Evolutionary conservation across 805 yeast genomes (phyloP), one percentile per base, ranked within the genome.

Genomic region (Kuraishia cidri): DNA sequence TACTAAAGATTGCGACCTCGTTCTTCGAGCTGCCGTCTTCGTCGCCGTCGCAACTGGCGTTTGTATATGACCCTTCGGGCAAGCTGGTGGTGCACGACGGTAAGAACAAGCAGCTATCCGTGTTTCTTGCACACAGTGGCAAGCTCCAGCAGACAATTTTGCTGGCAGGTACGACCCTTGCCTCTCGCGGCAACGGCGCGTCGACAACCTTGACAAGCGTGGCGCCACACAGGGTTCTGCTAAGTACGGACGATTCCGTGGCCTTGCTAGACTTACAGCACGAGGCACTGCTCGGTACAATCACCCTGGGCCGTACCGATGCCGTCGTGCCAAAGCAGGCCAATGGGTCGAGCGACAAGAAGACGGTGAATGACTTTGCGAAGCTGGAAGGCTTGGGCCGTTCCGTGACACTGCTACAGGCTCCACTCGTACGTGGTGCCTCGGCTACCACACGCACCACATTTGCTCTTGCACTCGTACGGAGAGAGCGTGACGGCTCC

Each of bases 161-260:
- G n/a, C n/a, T n/a, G n/a, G n/a, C n/a, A n/a, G n/a, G n/a, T n/a
- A n/a, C n/a, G n/a, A n/a, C n/a, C n/a, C n/a, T n/a, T n/a, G n/a
- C n/a, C n/a, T n/a, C n/a, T n/a, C n/a, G n/a, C n/a, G n/a, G n/a
- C n/a, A n/a, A n/a, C n/a, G n/a, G n/a, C n/a, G n/a, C n/a, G n/a
- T n/a, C n/a, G n/a, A n/a, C n/a, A n/a, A n/a, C n/a, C n/a, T n/a
- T n/a, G n/a, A n/a, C n/a, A n/a, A n/a, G n/a, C n/a, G n/a, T n/a
- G n/a, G n/a, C n/a, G n/a, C 48, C 64, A 10, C 70, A 67, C 41
- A 56, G 79, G 41, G 41, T 70, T n/a, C 47, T 72, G 8, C 39
- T 72, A 7, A 52, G 72, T 0, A 48, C 52, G 33, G 58, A 58
- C 19, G 53, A 59, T 37, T 54, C 60, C 32, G 45, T 71, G 23